Evolutionary conservation across 2,329 filamentous ascomycete species (phyloP).

Genomic region (Verticillium longisporum): DNA sequence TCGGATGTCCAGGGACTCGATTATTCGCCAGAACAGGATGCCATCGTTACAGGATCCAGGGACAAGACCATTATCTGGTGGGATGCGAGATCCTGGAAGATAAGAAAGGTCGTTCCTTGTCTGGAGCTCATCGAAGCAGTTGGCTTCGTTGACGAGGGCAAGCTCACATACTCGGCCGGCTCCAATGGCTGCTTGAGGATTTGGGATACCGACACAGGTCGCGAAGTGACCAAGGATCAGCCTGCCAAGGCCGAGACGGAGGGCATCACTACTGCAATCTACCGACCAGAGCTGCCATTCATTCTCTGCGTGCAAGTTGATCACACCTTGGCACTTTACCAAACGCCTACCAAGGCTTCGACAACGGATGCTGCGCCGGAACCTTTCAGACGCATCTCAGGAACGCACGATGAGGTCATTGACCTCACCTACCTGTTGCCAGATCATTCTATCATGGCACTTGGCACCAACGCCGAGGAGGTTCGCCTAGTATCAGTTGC

Average conservation of each 20-base stretch:
- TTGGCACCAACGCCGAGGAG: constrained; percentile 94
- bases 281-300: constrained; percentile 57
- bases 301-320: constrained; percentile 82
- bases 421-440: constrained; percentile 82
- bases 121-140: constrained; percentile 80
- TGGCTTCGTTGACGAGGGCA: constrained; percentile 68
- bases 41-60: constrained; percentile 75
- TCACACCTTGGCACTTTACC: constrained; percentile 76
- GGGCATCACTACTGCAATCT: constrained; percentile 66
- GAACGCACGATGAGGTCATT: constrained; percentile 96
- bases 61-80: constrained; percentile 94
- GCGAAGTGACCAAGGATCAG: constrained; percentile 74
- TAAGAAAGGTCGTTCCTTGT: constrained; percentile 71
- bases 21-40: constrained; percentile 68
- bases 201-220: constrained; percentile 72
- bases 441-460: constrained; percentile 73
- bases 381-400: constrained; percentile 75
- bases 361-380: constrained; percentile 30
- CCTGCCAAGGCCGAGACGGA: constrained; percentile 51
- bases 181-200: constrained; percentile 75
- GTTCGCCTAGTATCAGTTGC: constrained; percentile 75
- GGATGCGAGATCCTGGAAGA: constrained; percentile 81
- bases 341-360: constrained; percentile 31
- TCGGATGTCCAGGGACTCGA: constrained; percentile 87
- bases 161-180: constrained; percentile 75